Base-by-base conservation (phyloP, 2,329 filamentous ascomycete genomes). In the Shiraia bambusicola region DNA sequence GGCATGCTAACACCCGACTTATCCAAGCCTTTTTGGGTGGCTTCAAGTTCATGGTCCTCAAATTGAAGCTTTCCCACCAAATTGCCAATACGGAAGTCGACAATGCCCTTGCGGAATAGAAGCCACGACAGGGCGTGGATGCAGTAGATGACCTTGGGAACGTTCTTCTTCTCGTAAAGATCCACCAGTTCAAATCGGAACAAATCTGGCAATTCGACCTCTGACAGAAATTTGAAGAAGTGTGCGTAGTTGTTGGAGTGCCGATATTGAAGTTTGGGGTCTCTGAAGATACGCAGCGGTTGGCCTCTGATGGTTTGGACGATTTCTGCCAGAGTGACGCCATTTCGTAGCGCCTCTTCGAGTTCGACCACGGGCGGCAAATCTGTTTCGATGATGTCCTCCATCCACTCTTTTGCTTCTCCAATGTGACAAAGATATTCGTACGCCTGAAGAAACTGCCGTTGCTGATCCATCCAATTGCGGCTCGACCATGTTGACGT, bases 381-480 rank as follows among this genome's bases (percentile, higher is more conserved):
- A 37, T 86, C 77, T 52, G 86, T 83, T 49, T 92, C 82, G 41
- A 93, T 88, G 45, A 96, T 82, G 65, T 94, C 83, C 63, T 98
- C 93, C 53, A 98, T 95, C 93, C 93, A 98, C 70, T 97, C 92
- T 66, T 97, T 97, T 15, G 93, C 93, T 74, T 98, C 93, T 66
- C 93, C 93, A 53, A 98, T 97, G 64, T 98, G 93, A 66, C 93
- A 98, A 27, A 98, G 84, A 66, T 98, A 98, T 68, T 98, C 93
- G 65, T 98, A 98, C 6, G 93, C 93, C 69, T 95, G 88, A 38
- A 98, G 73, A 61, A 96, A 97, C 66, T 97, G 92, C 17, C 93
- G 82, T 66, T 98, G 92, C 65, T 95, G 93, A 68, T 98, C 93
- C 92, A 98, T 98, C 93, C 93, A 98, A 65, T 92, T 95, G 35